These are phyloP conservation scores for Colletotrichum orchidophilum DNA, from an alignment of 2,329 filamentous ascomycete genomes.

Conservation along the genomic window DNA sequence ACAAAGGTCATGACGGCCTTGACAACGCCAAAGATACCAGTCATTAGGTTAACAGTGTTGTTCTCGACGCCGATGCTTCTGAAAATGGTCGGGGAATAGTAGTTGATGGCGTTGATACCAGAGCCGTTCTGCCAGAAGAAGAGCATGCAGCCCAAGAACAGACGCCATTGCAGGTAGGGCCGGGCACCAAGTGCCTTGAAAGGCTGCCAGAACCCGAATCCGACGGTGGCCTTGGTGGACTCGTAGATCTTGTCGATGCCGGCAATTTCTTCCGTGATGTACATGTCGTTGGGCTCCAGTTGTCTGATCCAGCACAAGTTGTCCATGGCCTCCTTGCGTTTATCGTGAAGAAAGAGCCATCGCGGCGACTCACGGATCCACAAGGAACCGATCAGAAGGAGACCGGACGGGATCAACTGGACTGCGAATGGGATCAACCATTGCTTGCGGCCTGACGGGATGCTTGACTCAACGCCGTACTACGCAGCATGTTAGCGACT, in stretches of 20 bases:
- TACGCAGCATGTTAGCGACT: slow-evolving; percentile 40
- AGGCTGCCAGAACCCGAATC: slow-evolving; percentile 68
- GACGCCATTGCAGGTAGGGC: slow-evolving; percentile 64
- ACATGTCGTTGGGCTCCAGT: slow-evolving; percentile 58
- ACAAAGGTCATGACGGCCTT: slow-evolving; percentile 71
- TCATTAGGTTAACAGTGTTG: slow-evolving; percentile 56
- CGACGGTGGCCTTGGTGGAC: slow-evolving; percentile 60
- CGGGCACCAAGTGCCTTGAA: slow-evolving; percentile 59
- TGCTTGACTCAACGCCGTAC: slow-evolving; percentile 33
- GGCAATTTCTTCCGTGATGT: slow-evolving; percentile 70
- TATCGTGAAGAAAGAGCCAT: slow-evolving; percentile 66
- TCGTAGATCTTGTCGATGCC: slow-evolving; percentile 61
- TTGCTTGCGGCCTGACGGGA: slow-evolving; percentile 32
- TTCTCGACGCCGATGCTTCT: slow-evolving; percentile 36
- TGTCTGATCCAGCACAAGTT: slow-evolving; percentile 66
- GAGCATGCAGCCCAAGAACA: slow-evolving; percentile 70
- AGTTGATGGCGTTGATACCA: slow-evolving; percentile 74
- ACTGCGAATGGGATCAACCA: slow-evolving; percentile 64
- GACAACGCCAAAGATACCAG: slow-evolving; percentile 74
- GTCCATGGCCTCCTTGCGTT: slow-evolving; percentile 58
- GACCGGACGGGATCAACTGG: slow-evolving; percentile 63
- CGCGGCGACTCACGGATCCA: slow-evolving; percentile 66
- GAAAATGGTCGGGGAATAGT: slow-evolving; percentile 71
- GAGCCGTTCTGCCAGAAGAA: slow-evolving; percentile 75
- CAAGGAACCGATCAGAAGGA: slow-evolving; percentile 58